Percentiles rank a stretch among this genome's conserved stretches.
These are phyloP conservation scores for Schrenkiella parvula DNA, from an alignment of 345 rosid species.

Conservation along the genomic window DNA sequence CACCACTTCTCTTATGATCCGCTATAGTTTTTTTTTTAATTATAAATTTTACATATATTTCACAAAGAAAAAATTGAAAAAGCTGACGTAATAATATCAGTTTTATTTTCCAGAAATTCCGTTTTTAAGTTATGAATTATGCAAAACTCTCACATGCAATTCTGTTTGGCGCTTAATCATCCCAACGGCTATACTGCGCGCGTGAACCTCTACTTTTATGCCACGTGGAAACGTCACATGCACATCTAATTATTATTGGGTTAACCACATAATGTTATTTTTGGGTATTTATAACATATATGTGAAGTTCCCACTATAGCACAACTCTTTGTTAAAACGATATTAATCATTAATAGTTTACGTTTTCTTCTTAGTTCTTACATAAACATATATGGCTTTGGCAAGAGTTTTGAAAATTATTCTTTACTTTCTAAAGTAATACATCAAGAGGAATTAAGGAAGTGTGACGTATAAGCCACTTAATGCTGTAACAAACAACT, in stretches of 20 bases:
- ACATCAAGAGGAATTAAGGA: not conserved
- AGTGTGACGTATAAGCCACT: not conserved
- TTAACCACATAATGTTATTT: not conserved
- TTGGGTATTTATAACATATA: not conserved
- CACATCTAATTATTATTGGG: not conserved
- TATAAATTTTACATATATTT: not conserved
- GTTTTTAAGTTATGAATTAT: slow-evolving; percentile 15
- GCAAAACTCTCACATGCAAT: slow-evolving; percentile 16
- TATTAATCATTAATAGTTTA: not conserved
- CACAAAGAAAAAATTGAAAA: not conserved
- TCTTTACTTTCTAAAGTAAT: not conserved
- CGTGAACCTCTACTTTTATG: not conserved
- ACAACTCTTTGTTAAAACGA: not conserved
- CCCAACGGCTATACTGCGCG: slow-evolving; percentile 21
- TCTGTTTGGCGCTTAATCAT: slow-evolving; percentile 18
- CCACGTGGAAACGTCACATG: slow-evolving; percentile 2
- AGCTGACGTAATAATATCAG: slow-evolving; percentile 7
- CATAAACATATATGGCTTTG: not conserved
- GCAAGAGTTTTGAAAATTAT: not conserved
- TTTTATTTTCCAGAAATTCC: not conserved
- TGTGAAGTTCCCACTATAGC: not conserved
- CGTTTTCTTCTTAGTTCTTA: not conserved
- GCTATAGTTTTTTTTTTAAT: too few relatives aligned
- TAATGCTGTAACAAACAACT: not conserved
- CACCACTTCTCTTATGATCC: not conserved